phyloP scores from a whole-genome alignment of 208 protist species.

The Herpetomonas samuelpessoai region DNA sequence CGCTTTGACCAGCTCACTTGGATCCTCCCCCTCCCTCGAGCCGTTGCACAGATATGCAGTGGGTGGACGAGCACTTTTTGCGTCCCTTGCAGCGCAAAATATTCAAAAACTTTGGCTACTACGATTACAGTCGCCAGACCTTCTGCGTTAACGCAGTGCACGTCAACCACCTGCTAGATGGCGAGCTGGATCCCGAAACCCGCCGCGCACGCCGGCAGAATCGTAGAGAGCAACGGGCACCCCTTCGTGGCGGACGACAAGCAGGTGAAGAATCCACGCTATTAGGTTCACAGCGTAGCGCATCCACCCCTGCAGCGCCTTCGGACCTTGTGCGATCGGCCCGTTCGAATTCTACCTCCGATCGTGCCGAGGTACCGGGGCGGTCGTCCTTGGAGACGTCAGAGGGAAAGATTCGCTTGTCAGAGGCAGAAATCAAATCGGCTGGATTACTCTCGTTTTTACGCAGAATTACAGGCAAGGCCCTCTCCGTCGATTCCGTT shows the following conservation, averaged over 20 bases:
- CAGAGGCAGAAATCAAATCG: constrained; percentile 12
- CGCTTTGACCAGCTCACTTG: too few relatives aligned
- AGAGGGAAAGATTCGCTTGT: constrained; percentile 1
- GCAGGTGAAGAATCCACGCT: background rate
- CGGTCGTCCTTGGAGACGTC: background rate
- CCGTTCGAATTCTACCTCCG: background rate
- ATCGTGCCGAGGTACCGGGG: too few relatives aligned
- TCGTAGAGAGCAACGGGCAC: too few relatives aligned
- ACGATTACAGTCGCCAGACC: constrained; percentile 28
- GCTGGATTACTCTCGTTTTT: constrained; percentile 4
- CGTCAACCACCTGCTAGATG: constrained; percentile 32
- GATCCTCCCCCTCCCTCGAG: background rate
- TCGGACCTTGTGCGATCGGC: too few relatives aligned
- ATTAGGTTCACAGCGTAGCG: too few relatives aligned
- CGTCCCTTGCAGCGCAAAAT: constrained; percentile 34
- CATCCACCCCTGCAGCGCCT: too few relatives aligned
- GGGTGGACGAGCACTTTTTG: constrained; percentile 16
- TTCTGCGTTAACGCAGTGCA: constrained; percentile 35
- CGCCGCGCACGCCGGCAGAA: too few relatives aligned
- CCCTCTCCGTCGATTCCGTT: constrained; percentile 6
- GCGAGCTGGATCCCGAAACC: constrained; percentile 4
- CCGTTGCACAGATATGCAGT: constrained; percentile 6
- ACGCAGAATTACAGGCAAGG: background rate
- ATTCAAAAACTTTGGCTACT: constrained; percentile 46
- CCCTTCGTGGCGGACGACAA: background rate